These are phyloP conservation scores for Myxozyma sirexii DNA, from an alignment of 805 yeast species.

Conservation along the genomic window DNA sequence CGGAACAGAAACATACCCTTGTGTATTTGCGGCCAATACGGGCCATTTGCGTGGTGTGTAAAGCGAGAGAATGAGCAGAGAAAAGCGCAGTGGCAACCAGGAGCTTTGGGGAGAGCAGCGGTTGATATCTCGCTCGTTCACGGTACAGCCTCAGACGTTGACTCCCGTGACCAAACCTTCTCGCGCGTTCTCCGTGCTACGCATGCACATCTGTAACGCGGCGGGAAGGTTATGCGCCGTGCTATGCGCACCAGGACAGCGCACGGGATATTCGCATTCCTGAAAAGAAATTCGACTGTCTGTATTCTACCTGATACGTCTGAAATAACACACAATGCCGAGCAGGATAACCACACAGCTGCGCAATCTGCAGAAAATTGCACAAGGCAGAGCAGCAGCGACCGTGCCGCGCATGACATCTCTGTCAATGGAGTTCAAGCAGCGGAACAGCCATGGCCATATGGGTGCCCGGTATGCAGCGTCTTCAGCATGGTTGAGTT, in stretches of 20 bases:
- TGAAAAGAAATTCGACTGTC: background rate
- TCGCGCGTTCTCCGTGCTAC: conserved; percentile 3
- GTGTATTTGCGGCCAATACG: conserved; percentile 31
- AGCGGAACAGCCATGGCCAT: conserved; percentile 25
- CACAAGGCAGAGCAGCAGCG: conserved; percentile 22
- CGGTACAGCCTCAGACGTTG: background rate
- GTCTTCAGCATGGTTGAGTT: background rate
- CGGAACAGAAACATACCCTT: conserved; percentile 16
- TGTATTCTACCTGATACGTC: too few species aligned
- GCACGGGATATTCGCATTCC: background rate
- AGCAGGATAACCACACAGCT: conserved; percentile 13
- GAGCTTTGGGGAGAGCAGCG: background rate
- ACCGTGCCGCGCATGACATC: conserved; percentile 7
- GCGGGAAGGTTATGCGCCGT: background rate
- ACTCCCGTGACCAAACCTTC: background rate
- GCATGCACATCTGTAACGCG: background rate
- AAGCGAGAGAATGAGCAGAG: background rate
- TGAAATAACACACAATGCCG: conserved; percentile 7
- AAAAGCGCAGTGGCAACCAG: background rate
- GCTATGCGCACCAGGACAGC: background rate
- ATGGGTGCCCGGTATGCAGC: conserved; percentile 30
- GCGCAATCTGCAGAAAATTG: conserved; percentile 1
- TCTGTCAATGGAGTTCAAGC: conserved; percentile 21
- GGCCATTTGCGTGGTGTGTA: conserved; percentile 20
- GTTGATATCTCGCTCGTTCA: background rate